A percentile compares a stretch with the other conserved stretches of the same genome.
These are phyloP conservation scores for Komagataella pseudopastoris DNA, from an alignment of 805 yeast species.

Conservation along the genomic window DNA sequence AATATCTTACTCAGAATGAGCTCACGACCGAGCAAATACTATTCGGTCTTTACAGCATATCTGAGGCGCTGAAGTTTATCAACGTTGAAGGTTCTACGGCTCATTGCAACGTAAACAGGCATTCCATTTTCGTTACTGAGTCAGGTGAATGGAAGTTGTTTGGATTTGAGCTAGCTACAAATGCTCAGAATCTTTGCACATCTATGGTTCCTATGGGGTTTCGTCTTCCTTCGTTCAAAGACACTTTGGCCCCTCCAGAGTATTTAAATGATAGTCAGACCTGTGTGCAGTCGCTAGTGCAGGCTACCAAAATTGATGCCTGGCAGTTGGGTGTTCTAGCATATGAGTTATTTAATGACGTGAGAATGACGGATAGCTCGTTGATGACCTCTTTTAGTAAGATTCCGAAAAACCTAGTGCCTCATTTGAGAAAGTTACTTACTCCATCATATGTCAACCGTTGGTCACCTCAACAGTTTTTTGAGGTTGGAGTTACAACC, in stretches of 20 bases:
- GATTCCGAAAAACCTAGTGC: constrained; percentile 24
- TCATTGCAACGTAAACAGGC: constrained; percentile 47
- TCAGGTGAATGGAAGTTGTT: constrained; percentile 76
- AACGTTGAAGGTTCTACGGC: constrained; percentile 44
- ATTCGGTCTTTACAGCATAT: constrained; percentile 43
- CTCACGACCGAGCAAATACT: constrained; percentile 13
- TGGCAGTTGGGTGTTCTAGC: constrained; percentile 49
- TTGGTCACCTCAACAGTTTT: constrained; percentile 22
- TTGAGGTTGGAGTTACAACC: constrained; percentile 15
- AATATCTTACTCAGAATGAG: constrained; percentile 19
- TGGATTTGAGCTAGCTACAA: constrained; percentile 62
- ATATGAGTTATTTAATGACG: constrained; percentile 26
- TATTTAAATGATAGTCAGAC: constrained; percentile 14
- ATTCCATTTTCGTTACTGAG: constrained; percentile 50
- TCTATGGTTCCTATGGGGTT: constrained; percentile 10
- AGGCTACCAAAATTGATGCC: constrained; percentile 43
- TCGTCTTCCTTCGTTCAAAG: constrained; percentile 12
- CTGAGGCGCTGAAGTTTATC: constrained; percentile 40
- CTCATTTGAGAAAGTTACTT: constrained; percentile 25
- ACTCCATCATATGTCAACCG: constrained; percentile 23
- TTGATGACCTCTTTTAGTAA: constrained; percentile 6
- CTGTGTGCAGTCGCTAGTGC: constrained; percentile 1
- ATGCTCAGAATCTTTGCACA: constrained; percentile 29
- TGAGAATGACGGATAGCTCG: constrained; percentile 1
- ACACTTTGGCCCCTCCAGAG: constrained; percentile 34